Base-by-base conservation (phyloP, 371 early-diverging fungal genomes). In the Apophysomyces variabilis region DNA sequence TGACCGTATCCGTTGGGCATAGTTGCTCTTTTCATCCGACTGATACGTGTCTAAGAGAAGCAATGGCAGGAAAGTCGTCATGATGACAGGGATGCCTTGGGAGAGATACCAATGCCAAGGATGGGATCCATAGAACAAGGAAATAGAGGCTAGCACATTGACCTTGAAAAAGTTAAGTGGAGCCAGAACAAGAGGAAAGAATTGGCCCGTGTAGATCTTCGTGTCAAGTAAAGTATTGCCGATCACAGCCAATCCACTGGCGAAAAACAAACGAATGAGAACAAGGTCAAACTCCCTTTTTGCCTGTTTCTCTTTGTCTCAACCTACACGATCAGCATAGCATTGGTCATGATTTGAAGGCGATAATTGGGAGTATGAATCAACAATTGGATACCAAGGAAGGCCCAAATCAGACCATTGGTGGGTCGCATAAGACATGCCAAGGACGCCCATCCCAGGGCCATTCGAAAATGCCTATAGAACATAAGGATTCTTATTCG, bases 61-160 rank as follows among this genome's bases (percentile, higher is more conserved):
- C 8, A 91, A 71, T 3, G 94, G 93, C 7, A 95, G 66, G 67
- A 91, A 82, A 8, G 92, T 90, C 0, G 92, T 89, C 39, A 90
- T 73, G 14, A 96, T 76, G 0, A 91, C 74, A 0, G 97, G 96
- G 11, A 95, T 36, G 13, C 94, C 95, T 58, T 90, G 92, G 5
- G 87, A 76, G 7, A 95, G 60, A 76, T 98, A 96, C 93, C 94
- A 98, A 66, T 96, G 92, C 86, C 92, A 92, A 5, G 94, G 89
- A 39, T 94, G 90, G 11, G 86, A 82, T 57, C 98, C 98, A 68
- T 97, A 98, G 79, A 96, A 95, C 0, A 88, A 61, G 0, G 94
- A 89, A 45, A 97, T 83, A 11, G 84, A 87, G 8, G 89, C 80
- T 1, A 89, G 62, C 9, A 98, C 86, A 71, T 97, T 98, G 71